Evolutionary conservation across 2,329 filamentous ascomycete genomes (phyloP).

Genomic region (Aspergillus calidoustus): DNA sequence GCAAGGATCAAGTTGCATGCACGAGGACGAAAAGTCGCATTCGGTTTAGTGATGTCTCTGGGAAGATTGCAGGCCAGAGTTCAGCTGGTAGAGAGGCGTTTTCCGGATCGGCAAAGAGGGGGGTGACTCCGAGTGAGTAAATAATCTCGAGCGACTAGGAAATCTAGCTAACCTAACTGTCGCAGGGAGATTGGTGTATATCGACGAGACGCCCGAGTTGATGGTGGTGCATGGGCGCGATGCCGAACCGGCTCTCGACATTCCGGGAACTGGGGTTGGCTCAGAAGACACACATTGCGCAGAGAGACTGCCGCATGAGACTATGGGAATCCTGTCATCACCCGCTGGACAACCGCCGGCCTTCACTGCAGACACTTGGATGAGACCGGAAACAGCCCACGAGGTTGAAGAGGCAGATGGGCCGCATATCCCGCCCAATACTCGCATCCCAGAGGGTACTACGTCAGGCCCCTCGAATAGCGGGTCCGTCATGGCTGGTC

Average conservation of each 20-base stretch:
- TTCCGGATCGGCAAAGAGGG: neutral
- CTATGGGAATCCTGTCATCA: no score
- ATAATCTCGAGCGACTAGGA: no score
- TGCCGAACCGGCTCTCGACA: neutral
- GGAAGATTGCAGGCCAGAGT: neutral
- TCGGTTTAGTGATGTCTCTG: slow-evolving; percentile 4
- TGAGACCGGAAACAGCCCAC: no score
- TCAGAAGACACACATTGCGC: no score
- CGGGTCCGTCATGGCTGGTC: neutral
- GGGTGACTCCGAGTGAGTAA: neutral
- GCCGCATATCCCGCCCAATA: no score
- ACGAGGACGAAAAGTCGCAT: neutral
- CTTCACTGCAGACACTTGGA: no score
- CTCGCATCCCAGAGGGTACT: fast-evolving
- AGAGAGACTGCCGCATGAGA: no score
- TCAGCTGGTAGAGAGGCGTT: neutral
- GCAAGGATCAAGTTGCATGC: neutral
- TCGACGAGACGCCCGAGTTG: slow-evolving; percentile 10
- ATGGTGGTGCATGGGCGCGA: neutral
- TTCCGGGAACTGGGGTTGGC: neutral
- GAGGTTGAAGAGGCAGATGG: no score
- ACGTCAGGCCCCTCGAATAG: neutral
- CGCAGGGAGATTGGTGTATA: neutral
- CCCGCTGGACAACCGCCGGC: no score
- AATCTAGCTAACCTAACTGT: neutral